phyloP scores from a whole-genome alignment of 129 eudicot genomes.

The Chrysanthemum lavandulifolium region DNA sequence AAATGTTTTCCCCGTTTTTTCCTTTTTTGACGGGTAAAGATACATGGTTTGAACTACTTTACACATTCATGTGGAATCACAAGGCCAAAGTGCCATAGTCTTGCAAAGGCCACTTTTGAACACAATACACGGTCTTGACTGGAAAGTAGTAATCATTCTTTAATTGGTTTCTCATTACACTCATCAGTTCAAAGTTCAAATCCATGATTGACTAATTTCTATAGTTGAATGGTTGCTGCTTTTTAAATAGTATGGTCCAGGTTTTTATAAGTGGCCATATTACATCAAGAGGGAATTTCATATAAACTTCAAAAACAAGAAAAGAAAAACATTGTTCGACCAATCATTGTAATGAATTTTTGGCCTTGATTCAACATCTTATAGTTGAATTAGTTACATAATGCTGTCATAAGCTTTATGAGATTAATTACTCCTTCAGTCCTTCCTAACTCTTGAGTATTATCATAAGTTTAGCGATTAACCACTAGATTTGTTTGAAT shows the following conservation, averaged over 20 bases:
- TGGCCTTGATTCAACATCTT: conserved; percentile 1
- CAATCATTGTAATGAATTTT: conserved; percentile 3
- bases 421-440: not conserved
- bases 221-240: conserved; percentile 8
- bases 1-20: not conserved
- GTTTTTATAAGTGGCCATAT: not conserved
- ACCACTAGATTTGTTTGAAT: conserved; percentile 13
- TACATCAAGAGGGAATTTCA: not conserved
- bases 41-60: conserved; percentile 7
- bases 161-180: conserved; percentile 13
- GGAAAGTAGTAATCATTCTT: conserved; percentile 11
- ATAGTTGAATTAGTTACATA: not conserved
- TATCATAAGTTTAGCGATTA: not conserved
- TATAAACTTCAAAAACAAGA: not conserved
- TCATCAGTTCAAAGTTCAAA: not conserved
- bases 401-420: conserved; percentile 6
- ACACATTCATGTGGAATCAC: not conserved
- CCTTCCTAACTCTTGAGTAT: not conserved
- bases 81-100: conserved; percentile 8
- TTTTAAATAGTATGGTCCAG: not conserved
- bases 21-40: conserved; percentile 3
- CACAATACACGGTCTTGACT: conserved; percentile 21
- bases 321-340: not conserved
- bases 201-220: not conserved
- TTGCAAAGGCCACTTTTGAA: conserved; percentile 11